phyloP scores from a whole-genome alignment of 108 stramenopile species.

The Skeletonema tropicum region DNA sequence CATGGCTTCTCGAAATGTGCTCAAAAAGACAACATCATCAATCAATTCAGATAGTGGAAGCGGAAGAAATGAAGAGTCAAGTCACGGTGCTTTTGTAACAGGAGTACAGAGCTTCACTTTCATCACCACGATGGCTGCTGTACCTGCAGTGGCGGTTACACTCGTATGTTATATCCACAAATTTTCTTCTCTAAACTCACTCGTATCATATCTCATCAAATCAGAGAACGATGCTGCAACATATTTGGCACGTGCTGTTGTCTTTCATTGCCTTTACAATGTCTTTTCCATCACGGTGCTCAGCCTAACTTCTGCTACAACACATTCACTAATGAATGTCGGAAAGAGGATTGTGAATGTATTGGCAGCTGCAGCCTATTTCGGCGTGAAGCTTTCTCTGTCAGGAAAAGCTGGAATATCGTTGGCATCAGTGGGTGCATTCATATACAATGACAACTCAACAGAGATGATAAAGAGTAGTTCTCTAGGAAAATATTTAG shows the following conservation, averaged over 20 bases:
- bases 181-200: background rate
- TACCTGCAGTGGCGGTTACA: constrained; percentile 18
- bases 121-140: constrained; percentile 18
- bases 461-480: background rate
- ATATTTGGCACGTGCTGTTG: constrained; percentile 10
- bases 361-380: constrained; percentile 30
- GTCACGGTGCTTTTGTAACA: background rate
- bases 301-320: constrained; percentile 44
- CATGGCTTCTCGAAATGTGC: constrained; percentile 25
- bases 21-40: constrained; percentile 13
- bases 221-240: background rate
- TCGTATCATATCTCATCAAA: background rate
- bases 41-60: background rate
- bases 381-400: constrained; percentile 4
- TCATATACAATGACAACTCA: constrained; percentile 24
- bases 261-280: constrained; percentile 66
- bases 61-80: background rate
- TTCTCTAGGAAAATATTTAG: constrained; percentile 7
- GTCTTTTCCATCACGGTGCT: constrained; percentile 53
- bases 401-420: constrained; percentile 15
- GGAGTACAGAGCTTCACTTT: constrained; percentile 25
- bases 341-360: constrained; percentile 57
- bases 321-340: constrained; percentile 63
- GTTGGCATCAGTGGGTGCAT: constrained; percentile 18
- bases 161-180: background rate